These are phyloP conservation scores for Penicillium dipodomyicola DNA, from an alignment of 495 filamentous ascomycete genomes.

Conservation along the genomic window DNA sequence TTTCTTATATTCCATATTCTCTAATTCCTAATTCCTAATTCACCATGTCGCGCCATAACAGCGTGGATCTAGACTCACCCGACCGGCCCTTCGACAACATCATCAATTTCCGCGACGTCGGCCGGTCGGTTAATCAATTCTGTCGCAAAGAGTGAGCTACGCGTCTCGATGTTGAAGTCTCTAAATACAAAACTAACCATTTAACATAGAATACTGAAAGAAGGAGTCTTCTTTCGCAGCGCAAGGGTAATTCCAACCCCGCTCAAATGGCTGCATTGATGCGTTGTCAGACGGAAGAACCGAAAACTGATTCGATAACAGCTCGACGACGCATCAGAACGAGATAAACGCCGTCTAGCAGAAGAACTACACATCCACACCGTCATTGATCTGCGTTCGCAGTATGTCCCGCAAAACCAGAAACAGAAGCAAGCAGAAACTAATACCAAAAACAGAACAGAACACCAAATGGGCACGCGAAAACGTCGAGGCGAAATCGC, in stretches of 20 bases:
- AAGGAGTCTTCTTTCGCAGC: conserved; percentile 71
- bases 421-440: background rate
- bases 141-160: conserved; percentile 50
- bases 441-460: conserved; percentile 52
- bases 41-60: conserved; percentile 33
- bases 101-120: conserved; percentile 84
- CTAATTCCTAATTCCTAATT: conserved; percentile 9
- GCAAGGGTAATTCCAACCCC: conserved; percentile 55
- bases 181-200: conserved; percentile 7
- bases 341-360: conserved; percentile 59
- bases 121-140: conserved; percentile 64
- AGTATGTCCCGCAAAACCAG: conserved; percentile 41
- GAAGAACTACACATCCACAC: conserved; percentile 63
- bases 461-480: conserved; percentile 66
- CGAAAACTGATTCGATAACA: conserved; percentile 7
- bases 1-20: conserved; percentile 4
- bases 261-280: background rate
- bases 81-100: conserved; percentile 60
- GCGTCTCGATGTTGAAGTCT: background rate
- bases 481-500: conserved; percentile 53
- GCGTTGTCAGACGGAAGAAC: background rate
- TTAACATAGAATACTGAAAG: conserved; percentile 55
- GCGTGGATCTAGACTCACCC: conserved; percentile 43
- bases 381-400: conserved; percentile 75
- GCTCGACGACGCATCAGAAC: conserved; percentile 65